Evolutionary conservation across 106 monocot genomes (phyloP), one percentile per base, ranked within the genome.

Genomic region (Chionographis japonica): DNA sequence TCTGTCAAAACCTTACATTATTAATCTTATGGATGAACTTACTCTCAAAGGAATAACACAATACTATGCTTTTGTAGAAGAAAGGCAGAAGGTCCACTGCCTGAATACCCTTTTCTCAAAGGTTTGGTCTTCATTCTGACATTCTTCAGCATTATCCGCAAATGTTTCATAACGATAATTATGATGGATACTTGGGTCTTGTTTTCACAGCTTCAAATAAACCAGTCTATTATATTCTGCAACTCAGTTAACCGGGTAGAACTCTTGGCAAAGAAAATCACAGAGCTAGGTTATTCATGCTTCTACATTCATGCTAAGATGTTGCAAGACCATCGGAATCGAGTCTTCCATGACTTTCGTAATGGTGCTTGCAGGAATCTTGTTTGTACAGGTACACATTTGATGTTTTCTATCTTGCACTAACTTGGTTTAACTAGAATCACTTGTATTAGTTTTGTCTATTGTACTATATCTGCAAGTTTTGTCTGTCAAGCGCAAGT

Each of bases 281-380:
- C 95, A 18, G 95, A 97, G 66, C 84, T 97, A 37, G 95, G 95
- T 35, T 97, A 87, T 70, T 97, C 95, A 27, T 97, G 95, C 73
- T 97, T 97, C 73, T 97, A 92, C 71, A 97, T 97, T 54, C 93
- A 93, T 69, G 88, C 93, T 66, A 93, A 88, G 66, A 94, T 94
- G 94, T 64, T 94, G 58, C 94, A 94, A 76, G 95, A 95, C 49
- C 95, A 95, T 66, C 79, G 95, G 4, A 95, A 95, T 65, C 59
- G 95, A n/a, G 95, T 95, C 8, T 95, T 95, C 72, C 95, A 95
- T 86, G 92, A 95, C 73, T 97, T 97, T 72, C 89, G 95, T 2
- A 97, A 97, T 69, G 95, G 95, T 75, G 92, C 92, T 67, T 97
- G 95, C 63, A 84, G 95, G 41, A 97, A 97, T 79, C 86, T 97